Evolutionary conservation across 345 rosid genomes (phyloP), one percentile per base, ranked within the genome.

Genomic region (Barbarea vulgaris): DNA sequence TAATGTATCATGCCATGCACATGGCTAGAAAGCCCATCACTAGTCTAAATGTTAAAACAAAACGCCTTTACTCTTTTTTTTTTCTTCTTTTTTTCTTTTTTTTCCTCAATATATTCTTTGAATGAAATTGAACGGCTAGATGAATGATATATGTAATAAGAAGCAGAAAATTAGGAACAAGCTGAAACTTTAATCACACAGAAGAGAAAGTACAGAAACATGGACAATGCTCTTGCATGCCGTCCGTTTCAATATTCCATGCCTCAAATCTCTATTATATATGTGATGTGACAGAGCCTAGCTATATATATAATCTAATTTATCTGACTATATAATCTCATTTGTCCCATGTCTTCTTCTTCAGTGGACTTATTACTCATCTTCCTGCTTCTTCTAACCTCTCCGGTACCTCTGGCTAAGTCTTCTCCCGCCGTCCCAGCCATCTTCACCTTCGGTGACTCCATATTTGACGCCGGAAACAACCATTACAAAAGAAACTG

Each of bases 391-490:
- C 22, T 62, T 18, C 33, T 77, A 64, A 28, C 67, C 36, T 77
- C 71, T 47, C 67, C 55, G 0, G 54, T 48, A 12, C 17, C 48
- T 33, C n/a, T 65, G 4, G 78, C 56, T 10, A 80, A 65, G 52
- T 19, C 25, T 46, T n/a, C 70, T 75, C 50, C 66, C 37, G 19
- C 70, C 21, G 83, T 78, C 9, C 83, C 86, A 5, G 83, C 89
- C 31, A 68, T 90, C n/a, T 85, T 85, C 67, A 81, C 64, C 9
- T 90, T 90, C 9, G 91, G 96, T 0, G 93, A 90, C 82, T 86
- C 96, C 33, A 70, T 88, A 5, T 79, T 90, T 6, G 87, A 88
- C 78, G 87, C 88, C 3, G 93, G 91, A 56, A 90, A 80, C 85
- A 88, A 90, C 46, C 96, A 81, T 53, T 85, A 80, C 66, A 88